Percentiles rank a stretch among this genome's conserved stretches.
Evolutionary conservation across 164 flowering plant genomes (phyloP).

Genomic region (Vitis rupestris): DNA sequence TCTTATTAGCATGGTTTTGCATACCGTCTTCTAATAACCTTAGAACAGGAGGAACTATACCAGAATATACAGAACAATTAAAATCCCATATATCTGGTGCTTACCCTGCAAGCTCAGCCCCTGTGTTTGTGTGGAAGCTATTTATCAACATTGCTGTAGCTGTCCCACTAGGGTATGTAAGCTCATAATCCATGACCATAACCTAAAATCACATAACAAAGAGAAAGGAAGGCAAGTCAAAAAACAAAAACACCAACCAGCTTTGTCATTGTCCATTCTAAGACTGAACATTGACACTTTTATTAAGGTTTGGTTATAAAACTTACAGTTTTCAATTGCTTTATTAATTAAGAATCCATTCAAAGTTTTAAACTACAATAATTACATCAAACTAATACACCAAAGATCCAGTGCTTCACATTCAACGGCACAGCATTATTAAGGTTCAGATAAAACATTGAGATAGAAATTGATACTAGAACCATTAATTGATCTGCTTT

Average conservation of each 20-base stretch:
- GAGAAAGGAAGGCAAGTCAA: not conserved
- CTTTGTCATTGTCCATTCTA: not conserved
- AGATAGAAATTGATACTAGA: no score
- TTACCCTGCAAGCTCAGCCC: conserved; percentile 96
- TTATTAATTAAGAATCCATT: not conserved
- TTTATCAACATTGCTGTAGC: conserved; percentile 97
- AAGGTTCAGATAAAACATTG: no score
- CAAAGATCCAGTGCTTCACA: not conserved
- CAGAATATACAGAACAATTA: not conserved
- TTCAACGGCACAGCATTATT: not conserved
- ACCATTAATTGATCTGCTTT: not conserved
- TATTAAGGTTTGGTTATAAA: not conserved
- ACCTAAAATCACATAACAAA: conserved; percentile 39
- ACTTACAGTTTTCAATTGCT: not conserved
- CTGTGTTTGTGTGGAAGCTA: conserved; percentile 89
- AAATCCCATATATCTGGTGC: not conserved
- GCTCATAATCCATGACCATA: conserved; percentile 92
- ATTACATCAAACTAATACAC: not conserved
- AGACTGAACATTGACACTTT: not conserved
- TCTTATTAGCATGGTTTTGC: not conserved
- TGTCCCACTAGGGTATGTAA: conserved; percentile 97
- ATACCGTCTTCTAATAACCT: not conserved
- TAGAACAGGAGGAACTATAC: not conserved
- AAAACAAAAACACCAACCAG: not conserved
- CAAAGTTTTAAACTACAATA: not conserved